These are phyloP conservation scores for Plasmopara halstedii DNA, from an alignment of 352 stramenopile genomes.

Conservation along the genomic window DNA sequence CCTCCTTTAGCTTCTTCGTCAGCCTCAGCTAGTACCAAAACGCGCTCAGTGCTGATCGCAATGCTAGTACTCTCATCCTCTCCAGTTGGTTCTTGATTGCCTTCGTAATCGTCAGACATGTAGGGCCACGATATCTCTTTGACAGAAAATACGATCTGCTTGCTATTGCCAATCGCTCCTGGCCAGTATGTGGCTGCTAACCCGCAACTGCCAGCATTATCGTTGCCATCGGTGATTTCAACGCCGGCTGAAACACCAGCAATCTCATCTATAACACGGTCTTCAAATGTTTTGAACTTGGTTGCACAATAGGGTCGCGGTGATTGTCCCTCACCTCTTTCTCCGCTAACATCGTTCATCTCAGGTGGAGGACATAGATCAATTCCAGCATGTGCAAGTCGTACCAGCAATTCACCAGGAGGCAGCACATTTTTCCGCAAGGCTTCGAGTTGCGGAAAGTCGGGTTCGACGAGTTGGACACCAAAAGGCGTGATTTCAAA, in stretches of 20 bases:
- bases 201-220: slow-evolving; percentile 4
- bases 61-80: slow-evolving; percentile 15
- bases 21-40: slow-evolving; percentile 65
- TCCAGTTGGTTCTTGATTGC: slow-evolving; percentile 12
- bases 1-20: slow-evolving; percentile 53
- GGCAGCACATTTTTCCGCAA: slow-evolving; percentile 31
- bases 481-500: slow-evolving; percentile 63
- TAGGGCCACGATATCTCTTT: slow-evolving; percentile 78
- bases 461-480: slow-evolving; percentile 43
- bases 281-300: slow-evolving; percentile 58
- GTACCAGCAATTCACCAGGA: slow-evolving; percentile 50
- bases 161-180: slow-evolving; percentile 30
- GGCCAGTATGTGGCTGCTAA: slow-evolving; percentile 17
- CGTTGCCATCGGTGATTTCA: slow-evolving; percentile 36
- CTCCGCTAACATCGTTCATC: background rate
- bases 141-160: slow-evolving; percentile 64
- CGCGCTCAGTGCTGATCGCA: slow-evolving; percentile 28
- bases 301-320: slow-evolving; percentile 27
- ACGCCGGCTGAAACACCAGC: slow-evolving; percentile 56
- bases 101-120: slow-evolving; percentile 24
- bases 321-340: slow-evolving; percentile 7
- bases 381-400: slow-evolving; percentile 50
- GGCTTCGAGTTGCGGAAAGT: slow-evolving; percentile 35
- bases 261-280: slow-evolving; percentile 65
- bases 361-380: slow-evolving; percentile 41